These are phyloP conservation scores for Wickerhamomyces sp. DNA, from an alignment of 1,139 yeast species.

Conservation along the genomic window DNA sequence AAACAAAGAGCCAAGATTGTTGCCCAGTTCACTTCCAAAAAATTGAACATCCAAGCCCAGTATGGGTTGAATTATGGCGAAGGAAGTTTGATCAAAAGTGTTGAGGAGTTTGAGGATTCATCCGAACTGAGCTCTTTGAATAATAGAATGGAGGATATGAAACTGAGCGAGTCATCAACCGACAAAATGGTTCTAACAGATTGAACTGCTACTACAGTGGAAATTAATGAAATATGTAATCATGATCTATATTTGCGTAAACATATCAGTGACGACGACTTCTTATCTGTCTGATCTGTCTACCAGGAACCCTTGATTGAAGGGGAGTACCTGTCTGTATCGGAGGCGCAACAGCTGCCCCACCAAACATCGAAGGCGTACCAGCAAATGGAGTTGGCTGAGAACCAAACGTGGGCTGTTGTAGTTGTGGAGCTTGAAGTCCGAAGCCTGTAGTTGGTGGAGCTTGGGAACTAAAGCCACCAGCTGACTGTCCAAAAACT, in stretches of 20 bases:
- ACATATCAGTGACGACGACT: slow-evolving; percentile 19
- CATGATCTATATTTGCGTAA: background rate
- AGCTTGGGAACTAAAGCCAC: slow-evolving; percentile 7
- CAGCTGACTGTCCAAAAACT: slow-evolving; percentile 9
- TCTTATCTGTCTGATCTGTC: slow-evolving; percentile 25
- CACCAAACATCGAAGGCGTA: background rate
- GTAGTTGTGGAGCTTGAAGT: background rate
- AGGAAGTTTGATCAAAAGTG: slow-evolving; percentile 49
- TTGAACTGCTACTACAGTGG: background rate
- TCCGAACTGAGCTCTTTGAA: slow-evolving; percentile 1
- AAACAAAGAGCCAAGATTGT: slow-evolving; percentile 73
- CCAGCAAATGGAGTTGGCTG: background rate
- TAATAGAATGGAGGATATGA: background rate
- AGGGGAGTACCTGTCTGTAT: slow-evolving; percentile 10
- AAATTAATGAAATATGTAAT: background rate
- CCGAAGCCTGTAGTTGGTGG: background rate
- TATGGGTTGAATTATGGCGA: slow-evolving; percentile 65
- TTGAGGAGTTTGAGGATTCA: slow-evolving; percentile 40
- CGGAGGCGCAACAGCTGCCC: slow-evolving; percentile 18
- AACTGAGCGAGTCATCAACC: background rate
- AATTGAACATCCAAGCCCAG: slow-evolving; percentile 34
- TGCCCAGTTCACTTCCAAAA: slow-evolving; percentile 44
- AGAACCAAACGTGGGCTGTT: background rate
- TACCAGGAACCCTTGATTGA: slow-evolving; percentile 17
- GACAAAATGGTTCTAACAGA: background rate